Evolutionary conservation across 371 early-diverging fungal genomes (phyloP), one percentile per base, ranked within the genome.

Genomic region (Apophysomyces elegans): DNA sequence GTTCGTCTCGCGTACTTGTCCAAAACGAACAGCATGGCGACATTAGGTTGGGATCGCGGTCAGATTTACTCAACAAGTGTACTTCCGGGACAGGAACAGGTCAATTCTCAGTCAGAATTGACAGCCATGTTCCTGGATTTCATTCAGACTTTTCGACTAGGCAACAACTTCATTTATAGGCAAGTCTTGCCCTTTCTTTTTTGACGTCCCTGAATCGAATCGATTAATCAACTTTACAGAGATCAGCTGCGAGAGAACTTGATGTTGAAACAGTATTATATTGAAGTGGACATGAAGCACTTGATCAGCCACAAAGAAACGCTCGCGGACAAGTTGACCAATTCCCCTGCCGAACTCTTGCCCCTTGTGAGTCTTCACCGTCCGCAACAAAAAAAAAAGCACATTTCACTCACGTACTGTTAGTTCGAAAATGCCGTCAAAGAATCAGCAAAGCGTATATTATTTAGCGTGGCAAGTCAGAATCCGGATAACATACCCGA

Each of bases 201-300:
- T 32, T 46, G 38, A 12, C 32, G 32, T 26, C 32, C 32, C 32
- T 26, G 54, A 44, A 8, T 26, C 37, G 36, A 14, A 37, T 12
- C 35, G 14, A 12, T 37, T 35, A 16, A 41, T 44, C 35, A 9
- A 16, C 37, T 9, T 38, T 47, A 54, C 64, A 93, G 98, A 80
- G 97, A 98, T 79, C 96, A 95, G 83, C 86, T 98, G 64, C 87
- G 90, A 21, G 89, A 91, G 60, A 95, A 95, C 79, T 67, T 92
- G 21, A 82, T 91, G 62, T 77, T 90, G 46, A 86, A 89, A 72
- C 86, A 91, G 63, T 85, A 89, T 73, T 86, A 86, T 67, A 77
- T 98, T 54, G 91, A 96, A 71, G 93, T 98, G 32, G 92, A 95
- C 64, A 75, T 96, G 72, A 88, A 86, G 41, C 93, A 96, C 71